Percentiles rank a stretch among this genome's conserved stretches.
phyloP scores from a whole-genome alignment of 148 eudicot species.

The Chenopodium berlandieri region DNA sequence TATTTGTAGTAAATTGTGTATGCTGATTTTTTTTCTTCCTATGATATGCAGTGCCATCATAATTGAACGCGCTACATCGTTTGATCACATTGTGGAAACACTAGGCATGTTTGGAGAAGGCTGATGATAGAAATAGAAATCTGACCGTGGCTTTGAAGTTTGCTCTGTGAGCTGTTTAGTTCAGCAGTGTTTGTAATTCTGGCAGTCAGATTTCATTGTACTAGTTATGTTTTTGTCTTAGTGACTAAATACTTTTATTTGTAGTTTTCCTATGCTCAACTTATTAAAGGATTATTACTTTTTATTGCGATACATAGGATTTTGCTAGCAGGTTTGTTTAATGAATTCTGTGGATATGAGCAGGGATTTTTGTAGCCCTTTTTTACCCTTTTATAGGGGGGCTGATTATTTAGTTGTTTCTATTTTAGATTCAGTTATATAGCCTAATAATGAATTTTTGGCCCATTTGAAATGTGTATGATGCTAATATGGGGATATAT shows the following conservation, averaged over 20 bases:
- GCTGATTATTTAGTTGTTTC: no score
- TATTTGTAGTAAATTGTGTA: background rate
- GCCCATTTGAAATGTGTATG: no score
- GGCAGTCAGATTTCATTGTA: constrained; percentile 6
- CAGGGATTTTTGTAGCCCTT: background rate
- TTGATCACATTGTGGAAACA: background rate
- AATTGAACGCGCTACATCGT: background rate
- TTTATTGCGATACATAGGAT: background rate
- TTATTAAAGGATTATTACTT: background rate
- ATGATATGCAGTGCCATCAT: constrained; percentile 47
- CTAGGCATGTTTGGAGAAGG: background rate
- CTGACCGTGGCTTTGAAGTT: background rate
- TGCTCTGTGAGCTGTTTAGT: constrained; percentile 6
- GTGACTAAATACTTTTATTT: background rate
- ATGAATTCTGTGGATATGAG: background rate
- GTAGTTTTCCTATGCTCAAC: background rate
- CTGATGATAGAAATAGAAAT: background rate
- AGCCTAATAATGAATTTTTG: no score
- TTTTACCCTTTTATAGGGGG: no score
- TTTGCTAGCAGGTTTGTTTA: background rate
- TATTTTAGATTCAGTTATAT: no score
- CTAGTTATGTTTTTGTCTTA: background rate
- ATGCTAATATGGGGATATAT: no score
- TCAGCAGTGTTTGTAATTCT: background rate
- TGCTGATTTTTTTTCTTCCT: background rate